Evolutionary conservation across 2,329 filamentous ascomycete species (phyloP).

Genomic region (Venturia nashicola): DNA sequence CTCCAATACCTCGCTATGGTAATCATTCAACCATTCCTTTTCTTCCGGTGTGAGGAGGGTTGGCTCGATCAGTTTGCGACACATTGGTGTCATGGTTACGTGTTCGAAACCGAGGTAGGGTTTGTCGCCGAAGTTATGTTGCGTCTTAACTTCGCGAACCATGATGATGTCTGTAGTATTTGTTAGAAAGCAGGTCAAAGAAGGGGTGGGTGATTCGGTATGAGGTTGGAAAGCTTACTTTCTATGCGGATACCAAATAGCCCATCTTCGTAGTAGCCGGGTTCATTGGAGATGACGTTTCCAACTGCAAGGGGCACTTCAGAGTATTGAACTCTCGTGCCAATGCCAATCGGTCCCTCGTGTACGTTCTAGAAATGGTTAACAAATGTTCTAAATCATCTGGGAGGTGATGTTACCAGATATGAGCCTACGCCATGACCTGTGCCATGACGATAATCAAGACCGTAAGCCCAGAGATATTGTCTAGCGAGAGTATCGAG

Average conservation of each 20-base stretch:
- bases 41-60: constrained; percentile 60
- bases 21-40: constrained; percentile 76
- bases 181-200: constrained; percentile 10
- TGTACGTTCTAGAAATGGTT: constrained; percentile 59
- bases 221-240: constrained; percentile 34
- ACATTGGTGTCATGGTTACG: constrained; percentile 94
- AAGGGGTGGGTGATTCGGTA: constrained; percentile 3
- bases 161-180: constrained; percentile 58
- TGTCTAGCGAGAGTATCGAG: constrained; percentile 82
- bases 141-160: constrained; percentile 77
- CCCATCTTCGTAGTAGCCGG: constrained; percentile 94
- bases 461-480: constrained; percentile 79
- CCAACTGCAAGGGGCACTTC: constrained; percentile 84
- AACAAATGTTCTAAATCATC: constrained; percentile 19
- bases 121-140: constrained; percentile 83
- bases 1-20: constrained; percentile 66
- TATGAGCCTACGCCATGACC: constrained; percentile 93
- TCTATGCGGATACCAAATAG: constrained; percentile 92
- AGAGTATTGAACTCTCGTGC: constrained; percentile 79
- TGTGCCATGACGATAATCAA: constrained; percentile 94
- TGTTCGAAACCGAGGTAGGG: constrained; percentile 92
- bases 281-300: constrained; percentile 92
- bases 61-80: constrained; percentile 72
- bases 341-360: constrained; percentile 92
- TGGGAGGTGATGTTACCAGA: constrained; percentile 29